Percentiles rank a stretch among this genome's conserved stretches.
Evolutionary conservation across 495 filamentous ascomycete genomes (phyloP).

Genomic region (Immersiella caudata): DNA sequence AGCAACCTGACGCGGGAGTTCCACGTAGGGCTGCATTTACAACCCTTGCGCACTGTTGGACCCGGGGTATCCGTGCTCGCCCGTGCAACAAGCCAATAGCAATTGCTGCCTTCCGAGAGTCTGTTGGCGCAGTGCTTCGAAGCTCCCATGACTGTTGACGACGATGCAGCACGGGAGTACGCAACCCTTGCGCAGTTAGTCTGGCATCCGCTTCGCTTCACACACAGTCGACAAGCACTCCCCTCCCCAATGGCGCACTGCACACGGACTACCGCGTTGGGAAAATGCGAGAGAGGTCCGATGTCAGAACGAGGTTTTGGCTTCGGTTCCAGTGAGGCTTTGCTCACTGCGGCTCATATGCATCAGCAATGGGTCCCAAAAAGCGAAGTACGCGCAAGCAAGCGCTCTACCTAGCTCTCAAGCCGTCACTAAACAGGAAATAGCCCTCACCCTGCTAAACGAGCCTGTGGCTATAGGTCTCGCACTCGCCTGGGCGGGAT

Average conservation of each 20-base stretch:
- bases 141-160: neutral
- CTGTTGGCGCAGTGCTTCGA: neutral
- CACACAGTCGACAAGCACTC: neutral
- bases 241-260: neutral
- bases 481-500: neutral
- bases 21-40: neutral
- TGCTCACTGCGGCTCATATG: neutral
- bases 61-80: neutral
- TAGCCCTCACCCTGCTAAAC: neutral
- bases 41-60: neutral
- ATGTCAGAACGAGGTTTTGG: neutral
- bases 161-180: neutral
- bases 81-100: neutral
- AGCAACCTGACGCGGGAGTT: neutral
- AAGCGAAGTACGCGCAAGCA: neutral
- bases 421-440: neutral
- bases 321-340: neutral
- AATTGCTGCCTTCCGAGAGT: neutral
- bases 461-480: neutral
- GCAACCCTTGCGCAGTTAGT: neutral
- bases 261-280: neutral
- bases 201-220: neutral
- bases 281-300: neutral
- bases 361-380: neutral
- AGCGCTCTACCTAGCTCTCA: neutral